These are phyloP conservation scores for Talaromyces sp. DNA, from an alignment of 2,329 filamentous ascomycete genomes.

Conservation along the genomic window DNA sequence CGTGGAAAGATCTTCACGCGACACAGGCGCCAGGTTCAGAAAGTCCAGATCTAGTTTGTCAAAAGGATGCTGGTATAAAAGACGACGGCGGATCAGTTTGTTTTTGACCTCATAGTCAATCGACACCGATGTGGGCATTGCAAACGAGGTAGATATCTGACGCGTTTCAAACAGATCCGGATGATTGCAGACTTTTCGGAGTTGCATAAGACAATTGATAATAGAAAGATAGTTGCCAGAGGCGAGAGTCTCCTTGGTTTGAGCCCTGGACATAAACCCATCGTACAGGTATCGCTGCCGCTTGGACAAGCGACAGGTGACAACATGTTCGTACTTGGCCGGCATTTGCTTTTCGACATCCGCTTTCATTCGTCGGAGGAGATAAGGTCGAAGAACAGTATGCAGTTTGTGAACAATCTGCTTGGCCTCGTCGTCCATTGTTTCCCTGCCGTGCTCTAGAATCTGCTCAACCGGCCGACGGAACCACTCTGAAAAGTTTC, in stretches of 20 bases:
- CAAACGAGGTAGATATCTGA: slow-evolving; percentile 94
- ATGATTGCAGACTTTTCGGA: slow-evolving; percentile 97
- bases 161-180: slow-evolving; percentile 94
- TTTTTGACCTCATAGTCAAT: slow-evolving; percentile 73
- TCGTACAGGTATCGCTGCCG: slow-evolving; percentile 94
- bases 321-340: slow-evolving; percentile 93
- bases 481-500: slow-evolving; percentile 95
- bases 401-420: slow-evolving; percentile 91
- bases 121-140: slow-evolving; percentile 75
- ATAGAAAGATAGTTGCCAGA: slow-evolving; percentile 97
- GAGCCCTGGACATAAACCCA: slow-evolving; percentile 85
- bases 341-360: slow-evolving; percentile 99
- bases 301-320: slow-evolving; percentile 92
- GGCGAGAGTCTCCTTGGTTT: slow-evolving; percentile 82
- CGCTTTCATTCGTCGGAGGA: slow-evolving; percentile 84
- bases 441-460: slow-evolving; percentile 85
- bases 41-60: slow-evolving; percentile 68
- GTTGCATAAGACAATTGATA: slow-evolving; percentile 96
- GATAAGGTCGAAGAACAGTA: slow-evolving; percentile 86
- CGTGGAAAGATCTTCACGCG: slow-evolving; percentile 63
- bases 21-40: slow-evolving; percentile 72
- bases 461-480: slow-evolving; percentile 94
- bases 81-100: slow-evolving; percentile 61
- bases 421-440: slow-evolving; percentile 90
- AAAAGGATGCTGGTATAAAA: slow-evolving; percentile 63